phyloP scores from a whole-genome alignment of 1,284 basidiomycete species.

The Cystobasidium pallidum region DNA sequence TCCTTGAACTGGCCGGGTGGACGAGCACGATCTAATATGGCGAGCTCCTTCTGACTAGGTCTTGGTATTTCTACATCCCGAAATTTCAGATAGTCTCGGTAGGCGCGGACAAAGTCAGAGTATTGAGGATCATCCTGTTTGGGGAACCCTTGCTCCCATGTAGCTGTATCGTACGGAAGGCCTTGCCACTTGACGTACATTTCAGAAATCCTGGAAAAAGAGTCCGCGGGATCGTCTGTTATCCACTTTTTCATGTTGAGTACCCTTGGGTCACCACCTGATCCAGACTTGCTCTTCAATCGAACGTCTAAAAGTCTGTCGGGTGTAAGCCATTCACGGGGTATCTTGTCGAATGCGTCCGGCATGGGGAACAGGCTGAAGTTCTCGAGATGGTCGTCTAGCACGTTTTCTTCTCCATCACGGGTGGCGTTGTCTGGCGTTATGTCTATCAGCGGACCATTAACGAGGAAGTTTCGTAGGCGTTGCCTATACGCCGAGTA shows the following conservation, averaged over 20 bases:
- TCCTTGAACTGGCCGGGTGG: constrained; percentile 34
- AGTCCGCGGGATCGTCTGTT: constrained; percentile 48
- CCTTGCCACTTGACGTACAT: constrained; percentile 52
- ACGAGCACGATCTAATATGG: constrained; percentile 46
- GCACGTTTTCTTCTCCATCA: constrained; percentile 40
- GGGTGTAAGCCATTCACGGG: constrained; percentile 49
- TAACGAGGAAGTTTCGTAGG: constrained; percentile 72
- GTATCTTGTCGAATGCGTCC: constrained; percentile 46
- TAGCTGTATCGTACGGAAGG: constrained; percentile 47
- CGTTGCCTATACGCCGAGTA: constrained; percentile 66
- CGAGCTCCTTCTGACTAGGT: constrained; percentile 43
- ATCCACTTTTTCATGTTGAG: constrained; percentile 33
- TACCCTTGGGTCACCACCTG: constrained; percentile 4
- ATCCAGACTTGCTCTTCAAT: constrained; percentile 35
- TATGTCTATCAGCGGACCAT: constrained; percentile 41
- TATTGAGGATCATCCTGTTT: constrained; percentile 46
- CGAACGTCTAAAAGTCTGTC: constrained; percentile 50
- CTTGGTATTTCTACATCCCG: constrained; percentile 45
- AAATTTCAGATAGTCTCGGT: constrained; percentile 47
- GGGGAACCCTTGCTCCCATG: constrained; percentile 44
- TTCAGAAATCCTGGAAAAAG: constrained; percentile 43
- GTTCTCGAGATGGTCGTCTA: constrained; percentile 33
- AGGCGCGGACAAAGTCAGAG: constrained; percentile 47
- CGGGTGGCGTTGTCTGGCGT: constrained; percentile 26
- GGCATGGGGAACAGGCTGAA: constrained; percentile 47